Conservation (phyloP, 805 yeast species). For the Ogataea neopini region DNA sequence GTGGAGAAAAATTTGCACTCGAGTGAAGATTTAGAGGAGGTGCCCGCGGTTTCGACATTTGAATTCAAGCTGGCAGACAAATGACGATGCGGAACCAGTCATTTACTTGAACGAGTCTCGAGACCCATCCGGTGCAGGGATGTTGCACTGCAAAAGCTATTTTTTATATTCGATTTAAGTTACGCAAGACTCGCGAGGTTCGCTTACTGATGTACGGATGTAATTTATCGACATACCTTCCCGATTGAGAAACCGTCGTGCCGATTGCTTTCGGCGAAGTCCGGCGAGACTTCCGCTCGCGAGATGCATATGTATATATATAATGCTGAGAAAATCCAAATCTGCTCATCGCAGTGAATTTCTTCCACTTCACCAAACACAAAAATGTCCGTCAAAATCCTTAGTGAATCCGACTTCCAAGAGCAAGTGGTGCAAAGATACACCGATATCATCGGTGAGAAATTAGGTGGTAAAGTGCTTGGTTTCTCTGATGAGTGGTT, state of each 20-base stretch:
- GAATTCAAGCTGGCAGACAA: slow-evolving; percentile 24
- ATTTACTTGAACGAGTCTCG: too few species aligned
- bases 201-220: too few species aligned
- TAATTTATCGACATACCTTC: slow-evolving; percentile 15
- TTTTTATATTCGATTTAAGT: too few species aligned
- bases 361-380: too few species aligned
- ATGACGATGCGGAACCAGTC: too few species aligned
- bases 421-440: slow-evolving; percentile 49
- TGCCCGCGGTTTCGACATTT: slow-evolving; percentile 19
- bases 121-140: not conserved
- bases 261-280: slow-evolving; percentile 13
- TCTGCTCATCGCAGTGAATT: too few species aligned
- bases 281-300: slow-evolving; percentile 13
- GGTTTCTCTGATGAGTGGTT: slow-evolving; percentile 89
- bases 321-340: not conserved
- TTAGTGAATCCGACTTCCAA: slow-evolving; percentile 44
- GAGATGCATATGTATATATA: not conserved
- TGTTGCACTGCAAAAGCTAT: too few species aligned
- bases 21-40: slow-evolving; percentile 39
- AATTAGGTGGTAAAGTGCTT: slow-evolving; percentile 76
- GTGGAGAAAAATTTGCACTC: slow-evolving; percentile 61
- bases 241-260: slow-evolving; percentile 13
- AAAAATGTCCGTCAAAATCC: slow-evolving; percentile 12
- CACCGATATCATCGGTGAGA: slow-evolving; percentile 81
- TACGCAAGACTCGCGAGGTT: too few species aligned